Base-by-base conservation (phyloP, 2,329 filamentous ascomycete genomes). In the Fusarium buxicola region DNA sequence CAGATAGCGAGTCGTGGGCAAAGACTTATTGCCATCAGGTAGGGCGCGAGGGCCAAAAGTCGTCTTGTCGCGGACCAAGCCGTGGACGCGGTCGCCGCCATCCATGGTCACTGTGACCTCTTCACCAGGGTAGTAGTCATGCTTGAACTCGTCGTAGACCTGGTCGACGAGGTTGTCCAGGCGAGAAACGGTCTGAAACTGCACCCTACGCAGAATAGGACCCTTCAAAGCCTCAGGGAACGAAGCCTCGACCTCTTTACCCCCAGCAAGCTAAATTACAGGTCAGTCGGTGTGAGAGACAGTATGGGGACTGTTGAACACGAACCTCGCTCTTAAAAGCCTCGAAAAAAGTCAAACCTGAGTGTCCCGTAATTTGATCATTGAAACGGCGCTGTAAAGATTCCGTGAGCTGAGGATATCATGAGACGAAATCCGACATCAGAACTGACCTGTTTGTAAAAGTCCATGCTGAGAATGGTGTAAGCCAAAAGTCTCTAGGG, bases 311-410 rank as follows among this genome's bases (percentile, higher is more conserved):
- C 10, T 45, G 15, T 24, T 12, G 12, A 36, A 44, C 18, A 81
- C 89, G 65, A 84, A 96, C 92, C 86, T 97, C 93, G 79, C 92
- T 96, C 76, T 92, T 88, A 27, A 94, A 85, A 24, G 95, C 95
- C 68, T 97, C 92, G 72, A 97, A 97, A 77, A 96, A 99, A 4
- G 88, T 94, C 66, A 97, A 82, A 49, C 90, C 90, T 27, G 93
- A 96, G 75, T 96, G 94, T 50, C 95, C 95, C 11, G 93, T 97
- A 66, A 98, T 96, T 74, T 96, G 92, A 77, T 96, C 97, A 60
- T 96, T 97, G 76, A 98, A 99, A 52, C 90, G 88, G 73, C 89
- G 92, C 89, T 94, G 69, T 38, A 44, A 27, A 45, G 69, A 58
- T 48, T 49, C 41, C 39, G 58, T 72, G 50, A 69, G 71, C 36